phyloP scores from a whole-genome alignment of 2,329 filamentous ascomycete genomes.

The Fusarium mangiferae region DNA sequence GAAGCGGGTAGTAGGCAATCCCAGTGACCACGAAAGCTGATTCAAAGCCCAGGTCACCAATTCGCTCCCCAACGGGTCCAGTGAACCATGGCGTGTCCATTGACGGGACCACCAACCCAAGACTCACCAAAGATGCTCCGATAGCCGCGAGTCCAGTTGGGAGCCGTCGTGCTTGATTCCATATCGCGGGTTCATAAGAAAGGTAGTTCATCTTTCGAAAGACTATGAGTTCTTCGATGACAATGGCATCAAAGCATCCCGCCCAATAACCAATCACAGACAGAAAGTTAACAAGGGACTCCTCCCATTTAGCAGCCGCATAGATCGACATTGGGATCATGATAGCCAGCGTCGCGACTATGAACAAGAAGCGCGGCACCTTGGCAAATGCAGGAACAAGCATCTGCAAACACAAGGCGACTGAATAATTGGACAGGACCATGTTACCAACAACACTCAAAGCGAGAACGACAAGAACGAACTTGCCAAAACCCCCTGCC shows the following conservation, averaged over 20 bases:
- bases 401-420: conserved; percentile 55
- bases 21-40: conserved; percentile 54
- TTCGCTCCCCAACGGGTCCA: conserved; percentile 54
- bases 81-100: conserved; percentile 57
- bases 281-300: conserved; percentile 57
- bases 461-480: conserved; percentile 47
- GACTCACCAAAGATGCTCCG: conserved; percentile 54
- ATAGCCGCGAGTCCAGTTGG: conserved; percentile 57
- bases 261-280: conserved; percentile 59
- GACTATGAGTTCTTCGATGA: conserved; percentile 56
- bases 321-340: conserved; percentile 56
- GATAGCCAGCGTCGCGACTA: conserved; percentile 52
- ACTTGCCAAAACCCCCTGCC: conserved; percentile 49
- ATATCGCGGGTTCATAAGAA: conserved; percentile 54
- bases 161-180: conserved; percentile 56
- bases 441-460: conserved; percentile 53
- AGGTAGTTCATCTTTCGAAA: conserved; percentile 55
- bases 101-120: conserved; percentile 55
- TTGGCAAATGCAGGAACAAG: conserved; percentile 53
- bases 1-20: conserved; percentile 54
- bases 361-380: conserved; percentile 56
- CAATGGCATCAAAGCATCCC: conserved; percentile 55
- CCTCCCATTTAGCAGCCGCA: conserved; percentile 54
- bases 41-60: conserved; percentile 60
- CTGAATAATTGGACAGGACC: conserved; percentile 53